phyloP scores from a whole-genome alignment of 331 rosid genomes.

The Pyracantha coccinea region DNA sequence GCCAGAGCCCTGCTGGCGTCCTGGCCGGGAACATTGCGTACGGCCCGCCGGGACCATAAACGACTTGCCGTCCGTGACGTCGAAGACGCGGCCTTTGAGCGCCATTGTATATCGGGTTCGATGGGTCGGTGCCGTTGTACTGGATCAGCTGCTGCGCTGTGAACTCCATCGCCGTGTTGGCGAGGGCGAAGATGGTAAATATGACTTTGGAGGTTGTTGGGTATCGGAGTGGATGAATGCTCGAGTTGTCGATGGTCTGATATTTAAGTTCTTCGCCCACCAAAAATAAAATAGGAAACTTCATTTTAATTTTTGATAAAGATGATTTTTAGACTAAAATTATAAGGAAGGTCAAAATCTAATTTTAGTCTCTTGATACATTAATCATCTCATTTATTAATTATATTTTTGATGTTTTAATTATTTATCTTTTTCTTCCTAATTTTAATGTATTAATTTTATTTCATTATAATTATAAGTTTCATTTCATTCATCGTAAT shows the following conservation, averaged over 20 bases:
- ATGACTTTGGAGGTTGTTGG: not conserved
- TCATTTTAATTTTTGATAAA: too few species aligned
- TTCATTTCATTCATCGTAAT: too few species aligned
- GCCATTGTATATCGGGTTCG: constrained; percentile 77
- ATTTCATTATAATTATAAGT: too few species aligned
- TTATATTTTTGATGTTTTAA: too few species aligned
- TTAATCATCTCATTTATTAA: too few species aligned
- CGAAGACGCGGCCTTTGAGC: constrained; percentile 66
- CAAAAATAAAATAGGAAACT: not conserved
- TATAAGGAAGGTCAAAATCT: too few species aligned
- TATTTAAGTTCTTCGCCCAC: not conserved
- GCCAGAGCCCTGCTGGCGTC: constrained; percentile 95
- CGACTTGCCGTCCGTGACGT: constrained; percentile 60
- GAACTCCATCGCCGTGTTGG: not conserved
- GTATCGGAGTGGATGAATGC: not conserved
- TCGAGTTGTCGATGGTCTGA: not conserved
- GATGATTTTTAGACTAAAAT: too few species aligned
- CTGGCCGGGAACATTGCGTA: constrained; percentile 83
- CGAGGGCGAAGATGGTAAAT: not conserved
- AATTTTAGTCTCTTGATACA: too few species aligned
- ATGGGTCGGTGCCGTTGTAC: constrained; percentile 69
- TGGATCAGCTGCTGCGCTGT: constrained; percentile 35
- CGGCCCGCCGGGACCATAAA: constrained; percentile 86
- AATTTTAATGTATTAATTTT: too few species aligned
- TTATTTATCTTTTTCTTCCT: too few species aligned